phyloP scores from a whole-genome alignment of 495 filamentous ascomycete species.

The Aspergillus bertholletiae region DNA sequence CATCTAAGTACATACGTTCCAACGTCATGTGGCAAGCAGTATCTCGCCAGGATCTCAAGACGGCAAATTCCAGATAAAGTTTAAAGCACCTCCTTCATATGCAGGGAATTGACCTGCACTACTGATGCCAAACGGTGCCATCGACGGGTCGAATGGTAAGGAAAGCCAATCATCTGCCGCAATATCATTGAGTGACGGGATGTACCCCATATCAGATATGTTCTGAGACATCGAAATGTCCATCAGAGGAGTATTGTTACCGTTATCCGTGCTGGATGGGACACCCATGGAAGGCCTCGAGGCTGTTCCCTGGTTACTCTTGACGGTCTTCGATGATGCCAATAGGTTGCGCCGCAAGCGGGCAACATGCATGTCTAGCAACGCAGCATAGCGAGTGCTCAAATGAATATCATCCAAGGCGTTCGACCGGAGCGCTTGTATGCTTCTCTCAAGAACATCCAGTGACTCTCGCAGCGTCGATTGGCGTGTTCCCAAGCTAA shows the following conservation, averaged over 20 bases:
- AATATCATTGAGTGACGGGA: conserved; percentile 35
- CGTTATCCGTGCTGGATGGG: conserved; percentile 24
- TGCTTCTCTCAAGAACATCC: conserved; percentile 45
- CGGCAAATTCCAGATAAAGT: conserved; percentile 52
- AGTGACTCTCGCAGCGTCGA: conserved; percentile 46
- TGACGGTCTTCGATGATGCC: conserved; percentile 31
- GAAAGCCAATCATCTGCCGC: conserved; percentile 51
- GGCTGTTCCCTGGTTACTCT: conserved; percentile 21
- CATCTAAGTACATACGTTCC: neutral
- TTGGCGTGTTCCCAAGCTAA: conserved; percentile 48
- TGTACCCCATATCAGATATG: conserved; percentile 30
- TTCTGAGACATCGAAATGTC: conserved; percentile 25
- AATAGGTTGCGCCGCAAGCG: conserved; percentile 40
- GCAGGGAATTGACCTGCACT: conserved; percentile 43
- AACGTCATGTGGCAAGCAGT: neutral
- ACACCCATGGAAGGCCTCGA: conserved; percentile 31
- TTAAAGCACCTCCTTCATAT: conserved; percentile 45
- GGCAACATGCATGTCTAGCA: conserved; percentile 48
- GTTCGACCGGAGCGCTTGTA: conserved; percentile 46
- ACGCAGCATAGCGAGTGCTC: conserved; percentile 47
- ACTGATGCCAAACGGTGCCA: conserved; percentile 51
- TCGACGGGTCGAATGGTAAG: conserved; percentile 50
- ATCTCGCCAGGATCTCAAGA: conserved; percentile 15
- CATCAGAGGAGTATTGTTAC: conserved; percentile 18
- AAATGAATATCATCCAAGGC: conserved; percentile 52